These are phyloP conservation scores for Aphanocladium album DNA, from an alignment of 2,329 filamentous ascomycete genomes.

Conservation along the genomic window DNA sequence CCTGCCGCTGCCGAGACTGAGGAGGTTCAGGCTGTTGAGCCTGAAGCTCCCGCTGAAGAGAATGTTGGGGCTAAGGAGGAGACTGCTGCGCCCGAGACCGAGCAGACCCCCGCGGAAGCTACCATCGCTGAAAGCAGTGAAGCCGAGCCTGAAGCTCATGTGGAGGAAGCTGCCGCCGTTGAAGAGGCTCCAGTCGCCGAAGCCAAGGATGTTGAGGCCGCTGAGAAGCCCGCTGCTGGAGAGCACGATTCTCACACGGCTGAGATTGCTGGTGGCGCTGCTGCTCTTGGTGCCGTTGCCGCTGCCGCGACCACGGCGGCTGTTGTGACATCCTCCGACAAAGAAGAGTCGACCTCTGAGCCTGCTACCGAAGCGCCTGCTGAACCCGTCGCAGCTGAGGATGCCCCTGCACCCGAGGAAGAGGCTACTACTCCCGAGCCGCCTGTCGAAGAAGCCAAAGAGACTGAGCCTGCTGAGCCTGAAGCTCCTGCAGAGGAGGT, in stretches of 20 bases:
- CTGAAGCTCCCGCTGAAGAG: background rate
- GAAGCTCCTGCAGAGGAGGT: too few species aligned
- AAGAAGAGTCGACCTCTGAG: background rate
- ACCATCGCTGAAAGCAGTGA: background rate
- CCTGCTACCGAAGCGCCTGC: slow-evolving; percentile 4
- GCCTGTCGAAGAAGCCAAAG: background rate
- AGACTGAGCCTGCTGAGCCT: background rate
- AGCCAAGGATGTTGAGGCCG: background rate
- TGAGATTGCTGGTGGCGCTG: background rate
- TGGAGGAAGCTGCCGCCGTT: too few species aligned
- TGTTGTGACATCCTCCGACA: background rate
- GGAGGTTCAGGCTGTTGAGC: background rate
- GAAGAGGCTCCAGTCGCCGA: too few species aligned
- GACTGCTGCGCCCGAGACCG: slow-evolving; percentile 2
- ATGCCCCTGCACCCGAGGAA: slow-evolving; percentile 5
- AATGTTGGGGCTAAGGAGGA: background rate
- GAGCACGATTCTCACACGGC: background rate
- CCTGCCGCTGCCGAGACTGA: background rate
- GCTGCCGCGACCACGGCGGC: background rate
- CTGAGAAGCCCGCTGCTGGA: background rate
- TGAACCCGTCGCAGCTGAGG: slow-evolving; percentile 12
- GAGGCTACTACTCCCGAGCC: background rate
- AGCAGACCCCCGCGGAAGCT: too few species aligned
- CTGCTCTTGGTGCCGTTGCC: background rate
- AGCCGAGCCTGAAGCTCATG: background rate